Evolutionary conservation across 1,284 basidiomycete genomes (phyloP).

Genomic region (Puccinia hordei): DNA sequence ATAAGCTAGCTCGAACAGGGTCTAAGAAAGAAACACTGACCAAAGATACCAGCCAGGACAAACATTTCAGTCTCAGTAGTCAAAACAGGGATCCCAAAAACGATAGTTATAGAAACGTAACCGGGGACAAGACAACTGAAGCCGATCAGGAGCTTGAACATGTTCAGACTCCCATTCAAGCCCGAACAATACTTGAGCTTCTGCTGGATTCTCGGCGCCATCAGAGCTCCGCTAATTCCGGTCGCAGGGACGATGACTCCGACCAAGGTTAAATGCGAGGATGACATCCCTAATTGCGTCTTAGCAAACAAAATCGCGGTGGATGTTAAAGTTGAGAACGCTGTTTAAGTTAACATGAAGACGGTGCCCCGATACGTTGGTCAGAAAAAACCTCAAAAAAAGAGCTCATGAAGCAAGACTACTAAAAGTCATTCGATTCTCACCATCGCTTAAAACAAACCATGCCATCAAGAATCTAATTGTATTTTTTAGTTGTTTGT

Average conservation of each 20-base stretch:
- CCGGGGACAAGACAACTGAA: constrained; percentile 72
- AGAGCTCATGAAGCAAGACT: too few relatives aligned
- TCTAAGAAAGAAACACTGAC: constrained; percentile 60
- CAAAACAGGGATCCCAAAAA: constrained; percentile 68
- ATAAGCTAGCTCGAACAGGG: constrained; percentile 52
- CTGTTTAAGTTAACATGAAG: constrained; percentile 59
- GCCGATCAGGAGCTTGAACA: constrained; percentile 70
- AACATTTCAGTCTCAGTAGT: constrained; percentile 81
- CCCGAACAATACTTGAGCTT: constrained; percentile 57
- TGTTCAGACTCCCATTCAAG: constrained; percentile 68
- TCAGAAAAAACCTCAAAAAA: too few relatives aligned
- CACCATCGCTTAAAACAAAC: constrained; percentile 49
- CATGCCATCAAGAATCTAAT: constrained; percentile 42
- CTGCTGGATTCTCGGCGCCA: constrained; percentile 71
- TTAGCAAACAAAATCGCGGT: constrained; percentile 81
- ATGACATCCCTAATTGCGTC: constrained; percentile 72
- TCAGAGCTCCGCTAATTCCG: constrained; percentile 73
- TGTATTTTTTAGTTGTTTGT: constrained; percentile 34
- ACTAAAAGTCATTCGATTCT: neutral
- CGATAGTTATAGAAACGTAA: constrained; percentile 79
- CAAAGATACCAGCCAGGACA: constrained; percentile 76
- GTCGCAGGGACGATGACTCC: constrained; percentile 69
- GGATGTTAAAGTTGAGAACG: constrained; percentile 78
- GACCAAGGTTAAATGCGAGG: constrained; percentile 71
- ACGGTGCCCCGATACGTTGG: neutral